Percentiles rank a stretch among this genome's conserved stretches.
Evolutionary conservation across 768 basidiomycete genomes (phyloP).

Genomic region (Hortiboletus campestris): DNA sequence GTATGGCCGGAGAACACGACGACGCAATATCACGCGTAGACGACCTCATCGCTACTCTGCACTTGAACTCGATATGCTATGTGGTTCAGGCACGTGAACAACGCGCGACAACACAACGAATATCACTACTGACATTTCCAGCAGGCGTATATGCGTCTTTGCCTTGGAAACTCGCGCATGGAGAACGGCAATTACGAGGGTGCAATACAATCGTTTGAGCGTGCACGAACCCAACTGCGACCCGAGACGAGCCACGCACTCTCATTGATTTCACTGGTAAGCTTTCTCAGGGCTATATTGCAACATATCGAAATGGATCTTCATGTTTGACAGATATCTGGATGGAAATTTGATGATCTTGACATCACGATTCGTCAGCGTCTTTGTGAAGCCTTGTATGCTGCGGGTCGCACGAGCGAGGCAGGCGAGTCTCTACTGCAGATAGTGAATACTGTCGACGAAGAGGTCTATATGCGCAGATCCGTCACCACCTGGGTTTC

Average conservation of each 20-base stretch:
- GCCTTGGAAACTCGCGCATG: not conserved
- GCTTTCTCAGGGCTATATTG: not conserved
- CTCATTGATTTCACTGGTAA: not conserved
- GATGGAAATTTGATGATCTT: conserved; percentile 7
- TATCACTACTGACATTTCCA: not conserved
- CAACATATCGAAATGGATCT: not conserved
- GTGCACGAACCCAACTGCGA: not conserved
- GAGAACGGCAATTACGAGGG: not conserved
- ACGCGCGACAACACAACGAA: not conserved
- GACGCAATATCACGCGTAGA: conserved; percentile 7
- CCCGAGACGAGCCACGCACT: too few relatives aligned
- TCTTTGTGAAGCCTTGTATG: not conserved
- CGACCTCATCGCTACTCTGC: not conserved
- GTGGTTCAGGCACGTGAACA: not conserved
- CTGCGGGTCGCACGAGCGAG: not conserved
- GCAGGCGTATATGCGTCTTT: conserved; percentile 9
- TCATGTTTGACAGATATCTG: not conserved
- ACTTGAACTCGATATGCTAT: not conserved
- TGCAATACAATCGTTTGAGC: not conserved
- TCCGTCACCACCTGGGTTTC: not conserved
- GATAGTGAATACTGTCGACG: not conserved
- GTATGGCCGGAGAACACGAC: not conserved
- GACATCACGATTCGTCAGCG: not conserved
- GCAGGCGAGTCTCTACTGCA: not conserved
- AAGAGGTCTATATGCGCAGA: not conserved